phyloP scores from a whole-genome alignment of 2,329 filamentous ascomycete genomes.

The Aspergillus sp. region DNA sequence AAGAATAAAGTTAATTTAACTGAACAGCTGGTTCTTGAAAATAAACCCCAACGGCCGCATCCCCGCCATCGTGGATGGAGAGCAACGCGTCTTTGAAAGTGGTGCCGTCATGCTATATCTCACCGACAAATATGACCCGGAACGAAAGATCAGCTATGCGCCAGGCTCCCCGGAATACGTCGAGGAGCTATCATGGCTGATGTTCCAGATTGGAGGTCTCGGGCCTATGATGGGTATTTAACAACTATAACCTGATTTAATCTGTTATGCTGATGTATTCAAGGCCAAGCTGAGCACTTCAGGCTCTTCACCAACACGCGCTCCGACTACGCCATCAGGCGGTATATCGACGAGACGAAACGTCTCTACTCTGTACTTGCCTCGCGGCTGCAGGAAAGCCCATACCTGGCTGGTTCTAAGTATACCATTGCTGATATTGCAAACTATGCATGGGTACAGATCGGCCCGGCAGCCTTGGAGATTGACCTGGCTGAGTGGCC shows the following conservation, averaged over 20 bases:
- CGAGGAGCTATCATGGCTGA: constrained; percentile 48
- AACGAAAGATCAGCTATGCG: constrained; percentile 44
- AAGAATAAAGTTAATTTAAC: constrained; percentile 7
- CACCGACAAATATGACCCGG: constrained; percentile 44
- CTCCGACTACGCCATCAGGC: constrained; percentile 47
- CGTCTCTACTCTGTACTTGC: constrained; percentile 50
- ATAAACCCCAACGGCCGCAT: constrained; percentile 54
- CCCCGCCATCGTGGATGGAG: constrained; percentile 45
- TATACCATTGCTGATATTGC: constrained; percentile 51
- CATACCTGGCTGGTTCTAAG: constrained; percentile 48
- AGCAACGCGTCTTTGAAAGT: constrained; percentile 46
- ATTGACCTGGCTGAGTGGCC: constrained; percentile 34
- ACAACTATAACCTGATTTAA: too few species aligned
- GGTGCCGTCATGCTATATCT: constrained; percentile 50
- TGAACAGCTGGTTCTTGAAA: constrained; percentile 42
- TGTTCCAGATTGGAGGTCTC: constrained; percentile 45
- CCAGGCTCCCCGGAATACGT: constrained; percentile 44
- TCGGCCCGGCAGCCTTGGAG: constrained; percentile 22
- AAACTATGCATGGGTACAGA: constrained; percentile 45
- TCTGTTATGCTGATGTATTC: not conserved
- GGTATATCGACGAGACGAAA: constrained; percentile 51
- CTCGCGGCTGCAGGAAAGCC: constrained; percentile 39
- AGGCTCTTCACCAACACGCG: constrained; percentile 44
- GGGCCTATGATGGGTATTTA: constrained; percentile 42
- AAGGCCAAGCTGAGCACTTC: constrained; percentile 51